Evolutionary conservation across 768 basidiomycete genomes (phyloP).

Genomic region (Porpolomopsis calyptriformis): DNA sequence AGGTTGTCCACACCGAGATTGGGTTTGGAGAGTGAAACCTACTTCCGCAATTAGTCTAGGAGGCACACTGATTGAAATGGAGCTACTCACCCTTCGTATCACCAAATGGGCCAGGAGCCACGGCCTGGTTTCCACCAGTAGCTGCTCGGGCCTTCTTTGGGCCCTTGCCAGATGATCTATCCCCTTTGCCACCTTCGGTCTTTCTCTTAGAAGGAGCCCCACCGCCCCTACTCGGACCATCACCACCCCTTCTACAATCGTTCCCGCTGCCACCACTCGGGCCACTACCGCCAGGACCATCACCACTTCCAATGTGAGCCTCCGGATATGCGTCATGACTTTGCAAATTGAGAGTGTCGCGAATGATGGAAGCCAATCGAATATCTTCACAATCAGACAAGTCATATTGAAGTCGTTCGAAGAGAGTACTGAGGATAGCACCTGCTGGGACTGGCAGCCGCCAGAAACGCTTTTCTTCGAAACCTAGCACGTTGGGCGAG

Average conservation of each 20-base stretch:
- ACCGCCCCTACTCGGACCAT: constrained; percentile 2
- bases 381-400: constrained; percentile 7
- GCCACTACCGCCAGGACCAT: constrained; percentile 4
- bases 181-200: neutral
- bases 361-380: neutral
- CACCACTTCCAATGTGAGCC: neutral
- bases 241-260: constrained; percentile 2
- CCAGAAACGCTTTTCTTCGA: constrained; percentile 9
- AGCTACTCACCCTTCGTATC: neutral
- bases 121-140: neutral
- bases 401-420: constrained; percentile 7
- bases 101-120: neutral
- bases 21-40: neutral
- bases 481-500: constrained; percentile 6
- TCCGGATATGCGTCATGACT: neutral
- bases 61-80: neutral
- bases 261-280: constrained; percentile 1
- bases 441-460: constrained; percentile 6
- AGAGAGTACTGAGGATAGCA: constrained; percentile 7
- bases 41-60: neutral
- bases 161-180: neutral
- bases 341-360: neutral
- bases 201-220: neutral
- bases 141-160: constrained; percentile 7
- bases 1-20: neutral